These are phyloP conservation scores for Aspergillus proliferans DNA, from an alignment of 2,329 filamentous ascomycete species.

Conservation along the genomic window DNA sequence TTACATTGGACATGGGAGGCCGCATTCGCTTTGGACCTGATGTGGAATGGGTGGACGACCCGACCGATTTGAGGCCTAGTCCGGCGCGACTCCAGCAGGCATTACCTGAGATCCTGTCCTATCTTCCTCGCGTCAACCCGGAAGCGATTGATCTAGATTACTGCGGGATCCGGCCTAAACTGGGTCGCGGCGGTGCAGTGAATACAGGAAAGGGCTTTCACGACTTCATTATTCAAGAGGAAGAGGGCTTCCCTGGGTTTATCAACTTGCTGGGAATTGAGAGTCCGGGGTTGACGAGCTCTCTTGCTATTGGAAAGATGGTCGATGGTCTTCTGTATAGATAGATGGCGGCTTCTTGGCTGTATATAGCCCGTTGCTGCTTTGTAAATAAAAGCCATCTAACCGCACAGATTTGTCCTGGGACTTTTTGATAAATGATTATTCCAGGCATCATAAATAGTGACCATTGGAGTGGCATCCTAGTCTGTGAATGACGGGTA, in stretches of 20 bases:
- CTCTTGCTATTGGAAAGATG: constrained; percentile 75
- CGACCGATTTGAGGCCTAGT: constrained; percentile 64
- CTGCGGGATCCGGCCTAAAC: constrained; percentile 83
- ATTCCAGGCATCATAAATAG: too few species aligned
- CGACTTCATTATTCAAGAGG: constrained; percentile 75
- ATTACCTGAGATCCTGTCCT: constrained; percentile 67
- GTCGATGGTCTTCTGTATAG: constrained; percentile 55
- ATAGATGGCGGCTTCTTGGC: neutral
- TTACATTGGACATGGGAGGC: constrained; percentile 82
- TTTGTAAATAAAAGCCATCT: neutral
- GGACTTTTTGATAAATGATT: too few species aligned
- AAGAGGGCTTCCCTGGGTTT: constrained; percentile 74
- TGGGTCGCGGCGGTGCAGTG: constrained; percentile 56
- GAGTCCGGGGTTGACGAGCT: constrained; percentile 84
- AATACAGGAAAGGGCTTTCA: constrained; percentile 58
- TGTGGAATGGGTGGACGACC: constrained; percentile 79
- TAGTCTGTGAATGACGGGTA: too few species aligned
- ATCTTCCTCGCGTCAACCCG: constrained; percentile 67
- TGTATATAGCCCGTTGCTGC: neutral
- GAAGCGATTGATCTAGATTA: constrained; percentile 71
- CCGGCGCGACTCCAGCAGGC: constrained; percentile 58
- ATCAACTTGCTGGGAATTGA: constrained; percentile 90
- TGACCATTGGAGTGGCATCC: too few species aligned
- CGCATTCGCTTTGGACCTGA: constrained; percentile 89
- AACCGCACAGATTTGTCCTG: neutral